Conservation (phyloP, 2,329 filamentous ascomycete species). For the Venturia oleaginea region DNA sequence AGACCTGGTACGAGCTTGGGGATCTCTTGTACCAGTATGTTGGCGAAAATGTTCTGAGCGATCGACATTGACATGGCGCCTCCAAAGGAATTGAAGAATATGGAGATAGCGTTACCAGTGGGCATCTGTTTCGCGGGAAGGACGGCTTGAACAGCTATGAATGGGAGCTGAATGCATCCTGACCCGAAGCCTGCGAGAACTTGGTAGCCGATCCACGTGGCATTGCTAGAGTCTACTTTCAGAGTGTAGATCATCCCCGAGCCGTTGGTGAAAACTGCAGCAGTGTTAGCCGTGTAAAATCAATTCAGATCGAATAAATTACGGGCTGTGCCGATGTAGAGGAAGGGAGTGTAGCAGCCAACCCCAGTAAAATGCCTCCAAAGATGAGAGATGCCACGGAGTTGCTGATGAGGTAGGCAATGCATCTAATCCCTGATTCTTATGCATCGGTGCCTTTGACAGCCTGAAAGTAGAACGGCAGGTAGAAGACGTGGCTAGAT, state of each 20-base stretch:
- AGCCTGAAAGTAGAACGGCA: constrained; percentile 24
- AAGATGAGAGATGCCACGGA: constrained; percentile 28
- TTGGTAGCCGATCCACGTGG: constrained; percentile 46
- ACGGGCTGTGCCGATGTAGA: constrained; percentile 7
- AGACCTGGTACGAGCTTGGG: constrained; percentile 29
- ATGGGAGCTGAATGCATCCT: constrained; percentile 39
- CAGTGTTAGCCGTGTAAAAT: neutral
- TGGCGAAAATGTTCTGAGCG: constrained; percentile 59
- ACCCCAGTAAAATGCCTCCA: constrained; percentile 22
- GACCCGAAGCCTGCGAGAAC: constrained; percentile 40
- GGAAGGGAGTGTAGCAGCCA: constrained; percentile 14
- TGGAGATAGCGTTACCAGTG: constrained; percentile 26
- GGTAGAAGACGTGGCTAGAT: constrained; percentile 15
- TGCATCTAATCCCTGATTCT: constrained; percentile 24
- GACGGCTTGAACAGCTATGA: constrained; percentile 40
- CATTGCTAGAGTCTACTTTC: constrained; percentile 30
- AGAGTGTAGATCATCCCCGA: constrained; percentile 25
- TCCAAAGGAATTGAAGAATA: constrained; percentile 57
- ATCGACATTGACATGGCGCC: constrained; percentile 58
- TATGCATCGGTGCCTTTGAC: constrained; percentile 31
- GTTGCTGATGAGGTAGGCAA: constrained; percentile 26
- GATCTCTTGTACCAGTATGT: constrained; percentile 49
- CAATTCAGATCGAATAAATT: neutral
- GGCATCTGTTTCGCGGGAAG: constrained; percentile 22
- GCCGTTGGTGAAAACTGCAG: constrained; percentile 19